phyloP scores from a whole-genome alignment of 257 asterid species.

The Orobanche coerulescens region DNA sequence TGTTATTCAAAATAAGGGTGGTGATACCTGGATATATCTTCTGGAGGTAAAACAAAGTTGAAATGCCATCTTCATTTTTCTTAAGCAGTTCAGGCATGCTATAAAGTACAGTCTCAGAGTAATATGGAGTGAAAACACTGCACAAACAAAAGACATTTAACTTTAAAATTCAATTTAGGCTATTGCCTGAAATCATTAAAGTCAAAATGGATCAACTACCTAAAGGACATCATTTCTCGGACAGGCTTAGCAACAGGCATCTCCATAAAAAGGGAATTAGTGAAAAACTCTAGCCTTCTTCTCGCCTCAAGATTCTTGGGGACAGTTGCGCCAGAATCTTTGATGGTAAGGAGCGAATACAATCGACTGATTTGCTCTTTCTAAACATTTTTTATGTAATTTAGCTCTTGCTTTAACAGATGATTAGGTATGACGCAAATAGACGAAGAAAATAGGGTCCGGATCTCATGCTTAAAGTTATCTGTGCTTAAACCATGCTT shows the following conservation, averaged over 20 bases:
- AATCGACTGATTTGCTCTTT: conserved; percentile 68
- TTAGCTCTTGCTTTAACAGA: conserved; percentile 18
- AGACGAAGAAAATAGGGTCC: too few species aligned
- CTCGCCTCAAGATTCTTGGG: conserved; percentile 93
- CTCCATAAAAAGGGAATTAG: conserved; percentile 96
- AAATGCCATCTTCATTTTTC: conserved; percentile 96
- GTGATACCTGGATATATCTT: conserved; percentile 88
- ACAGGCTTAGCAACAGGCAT: conserved; percentile 88
- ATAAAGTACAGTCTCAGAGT: conserved; percentile 94
- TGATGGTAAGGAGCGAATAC: conserved; percentile 74
- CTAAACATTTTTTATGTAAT: conserved; percentile 37
- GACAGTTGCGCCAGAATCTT: conserved; percentile 85
- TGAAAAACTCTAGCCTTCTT: conserved; percentile 80
- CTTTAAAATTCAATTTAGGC: background rate
- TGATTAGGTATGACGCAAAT: background rate
- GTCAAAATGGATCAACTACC: conserved; percentile 34
- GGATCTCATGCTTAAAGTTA: too few species aligned
- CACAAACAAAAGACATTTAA: conserved; percentile 21
- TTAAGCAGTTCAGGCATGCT: conserved; percentile 90
- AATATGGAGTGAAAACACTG: conserved; percentile 97
- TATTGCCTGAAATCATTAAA: background rate
- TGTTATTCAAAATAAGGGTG: conserved; percentile 13
- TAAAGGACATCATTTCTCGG: conserved; percentile 86
- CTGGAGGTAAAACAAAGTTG: conserved; percentile 93
- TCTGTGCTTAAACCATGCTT: too few species aligned